Conservation (phyloP, 208 protist genomes). For the Acanthamoeba healyi region DNA sequence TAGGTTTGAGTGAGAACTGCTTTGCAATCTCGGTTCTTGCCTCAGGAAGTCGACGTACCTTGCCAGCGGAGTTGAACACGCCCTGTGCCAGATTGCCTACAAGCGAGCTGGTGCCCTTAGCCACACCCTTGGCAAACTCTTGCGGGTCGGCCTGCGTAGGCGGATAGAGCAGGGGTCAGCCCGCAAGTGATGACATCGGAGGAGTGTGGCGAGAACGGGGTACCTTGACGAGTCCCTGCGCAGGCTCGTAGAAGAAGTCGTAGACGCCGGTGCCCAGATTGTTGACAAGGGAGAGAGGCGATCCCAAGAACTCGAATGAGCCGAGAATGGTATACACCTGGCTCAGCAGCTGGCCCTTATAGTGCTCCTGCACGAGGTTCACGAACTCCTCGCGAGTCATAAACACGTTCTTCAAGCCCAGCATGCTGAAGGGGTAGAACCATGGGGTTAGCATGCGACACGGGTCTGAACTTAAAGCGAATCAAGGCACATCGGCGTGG, state of each 20-base stretch:
- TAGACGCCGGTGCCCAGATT: slow-evolving; percentile 83
- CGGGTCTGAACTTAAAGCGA: too few relatives aligned
- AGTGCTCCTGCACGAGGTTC: slow-evolving; percentile 44
- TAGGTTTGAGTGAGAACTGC: not conserved
- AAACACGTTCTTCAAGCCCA: slow-evolving; percentile 66
- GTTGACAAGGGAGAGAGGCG: slow-evolving; percentile 81
- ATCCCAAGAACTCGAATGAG: slow-evolving; percentile 82
- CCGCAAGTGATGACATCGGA: too few relatives aligned
- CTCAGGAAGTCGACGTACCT: slow-evolving; percentile 67
- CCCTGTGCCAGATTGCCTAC: slow-evolving; percentile 76
- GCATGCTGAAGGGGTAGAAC: not conserved
- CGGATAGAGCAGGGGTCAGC: too few relatives aligned
- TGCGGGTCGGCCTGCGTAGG: slow-evolving; percentile 66
- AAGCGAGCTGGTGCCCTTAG: slow-evolving; percentile 78
- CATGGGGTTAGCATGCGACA: too few relatives aligned
- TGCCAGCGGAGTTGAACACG: slow-evolving; percentile 77
- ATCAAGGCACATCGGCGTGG: too few relatives aligned
- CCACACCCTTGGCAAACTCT: slow-evolving; percentile 81
- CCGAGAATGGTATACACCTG: slow-evolving; percentile 75
- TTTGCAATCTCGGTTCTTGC: not conserved
- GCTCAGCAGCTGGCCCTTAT: slow-evolving; percentile 30
- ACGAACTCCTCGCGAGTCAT: slow-evolving; percentile 62
- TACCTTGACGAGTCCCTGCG: slow-evolving; percentile 73
- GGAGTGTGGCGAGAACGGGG: too few relatives aligned
- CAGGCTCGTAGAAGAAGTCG: slow-evolving; percentile 86